Evolutionary conservation across 345 rosid genomes (phyloP).

Genomic region (Populus simonii): DNA sequence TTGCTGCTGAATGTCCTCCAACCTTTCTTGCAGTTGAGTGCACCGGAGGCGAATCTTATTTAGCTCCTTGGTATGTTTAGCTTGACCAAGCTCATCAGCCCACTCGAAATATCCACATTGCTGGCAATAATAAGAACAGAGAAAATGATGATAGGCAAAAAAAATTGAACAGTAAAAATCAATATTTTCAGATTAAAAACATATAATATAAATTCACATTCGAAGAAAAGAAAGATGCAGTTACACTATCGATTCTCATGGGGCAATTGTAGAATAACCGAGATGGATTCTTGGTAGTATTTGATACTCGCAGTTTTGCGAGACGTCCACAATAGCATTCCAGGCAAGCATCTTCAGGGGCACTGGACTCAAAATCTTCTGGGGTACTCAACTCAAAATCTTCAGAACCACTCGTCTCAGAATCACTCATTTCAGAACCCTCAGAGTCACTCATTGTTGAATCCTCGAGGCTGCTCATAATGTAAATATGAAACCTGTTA

Average conservation of each 20-base stretch:
- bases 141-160: background rate
- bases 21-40: conserved; percentile 5
- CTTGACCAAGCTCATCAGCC: conserved; percentile 11
- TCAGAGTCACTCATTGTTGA: background rate
- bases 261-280: conserved; percentile 20
- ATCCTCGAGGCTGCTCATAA: background rate
- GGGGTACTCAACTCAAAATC: background rate
- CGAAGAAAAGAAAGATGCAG: background rate
- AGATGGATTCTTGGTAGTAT: background rate
- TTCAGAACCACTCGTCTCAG: background rate
- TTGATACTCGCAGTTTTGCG: conserved; percentile 15
- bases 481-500: background rate
- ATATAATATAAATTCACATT: too few relatives aligned
- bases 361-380: background rate
- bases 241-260: background rate
- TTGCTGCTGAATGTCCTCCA: background rate
- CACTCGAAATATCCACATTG: conserved; percentile 17
- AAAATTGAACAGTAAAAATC: background rate
- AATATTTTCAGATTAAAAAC: background rate
- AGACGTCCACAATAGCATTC: conserved; percentile 6
- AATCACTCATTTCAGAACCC: background rate
- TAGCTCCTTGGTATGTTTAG: conserved; percentile 13
- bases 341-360: background rate
- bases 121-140: conserved; percentile 8
- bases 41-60: conserved; percentile 17